These are phyloP conservation scores for Zelonia costaricensis DNA, from an alignment of 208 protist genomes.

Conservation along the genomic window DNA sequence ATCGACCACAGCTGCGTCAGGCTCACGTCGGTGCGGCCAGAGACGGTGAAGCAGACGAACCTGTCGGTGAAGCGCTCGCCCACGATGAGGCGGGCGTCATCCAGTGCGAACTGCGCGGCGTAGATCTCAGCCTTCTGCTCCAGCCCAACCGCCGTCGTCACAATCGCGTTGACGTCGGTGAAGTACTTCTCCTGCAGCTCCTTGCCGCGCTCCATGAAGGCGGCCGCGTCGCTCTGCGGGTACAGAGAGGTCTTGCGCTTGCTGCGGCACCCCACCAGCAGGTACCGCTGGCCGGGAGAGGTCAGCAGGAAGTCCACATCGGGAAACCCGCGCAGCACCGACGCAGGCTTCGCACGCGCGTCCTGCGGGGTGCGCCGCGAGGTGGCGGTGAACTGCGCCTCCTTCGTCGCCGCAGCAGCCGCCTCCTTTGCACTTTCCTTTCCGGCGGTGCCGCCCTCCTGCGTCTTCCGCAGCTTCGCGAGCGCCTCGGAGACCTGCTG, in stretches of 20 bases:
- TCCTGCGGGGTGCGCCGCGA: slow-evolving; percentile 25
- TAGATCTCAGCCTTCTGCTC: slow-evolving; percentile 61
- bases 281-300: slow-evolving; percentile 60
- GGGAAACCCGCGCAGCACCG: slow-evolving; percentile 54
- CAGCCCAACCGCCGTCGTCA: slow-evolving; percentile 32
- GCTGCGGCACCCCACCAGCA: slow-evolving; percentile 69
- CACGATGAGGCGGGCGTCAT: slow-evolving; percentile 54
- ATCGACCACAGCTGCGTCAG: slow-evolving; percentile 39
- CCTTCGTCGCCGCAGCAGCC: not conserved
- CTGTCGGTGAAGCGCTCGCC: slow-evolving; percentile 69
- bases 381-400: slow-evolving; percentile 19
- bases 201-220: slow-evolving; percentile 57
- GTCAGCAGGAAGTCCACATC: slow-evolving; percentile 61
- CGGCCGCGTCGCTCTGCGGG: slow-evolving; percentile 39
- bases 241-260: slow-evolving; percentile 62
- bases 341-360: slow-evolving; percentile 29
- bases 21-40: slow-evolving; percentile 33
- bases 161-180: slow-evolving; percentile 39
- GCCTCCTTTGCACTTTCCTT: slow-evolving; percentile 1
- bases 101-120: slow-evolving; percentile 48
- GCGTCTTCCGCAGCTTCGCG: slow-evolving; percentile 1
- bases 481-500: slow-evolving; percentile 21
- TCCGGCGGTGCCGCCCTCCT: not conserved
- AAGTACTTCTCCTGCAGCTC: slow-evolving; percentile 58
- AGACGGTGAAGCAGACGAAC: slow-evolving; percentile 58